Evolutionary conservation across 306 rosid genomes (phyloP).

Genomic region (Psophocarpus tetragonolobus): DNA sequence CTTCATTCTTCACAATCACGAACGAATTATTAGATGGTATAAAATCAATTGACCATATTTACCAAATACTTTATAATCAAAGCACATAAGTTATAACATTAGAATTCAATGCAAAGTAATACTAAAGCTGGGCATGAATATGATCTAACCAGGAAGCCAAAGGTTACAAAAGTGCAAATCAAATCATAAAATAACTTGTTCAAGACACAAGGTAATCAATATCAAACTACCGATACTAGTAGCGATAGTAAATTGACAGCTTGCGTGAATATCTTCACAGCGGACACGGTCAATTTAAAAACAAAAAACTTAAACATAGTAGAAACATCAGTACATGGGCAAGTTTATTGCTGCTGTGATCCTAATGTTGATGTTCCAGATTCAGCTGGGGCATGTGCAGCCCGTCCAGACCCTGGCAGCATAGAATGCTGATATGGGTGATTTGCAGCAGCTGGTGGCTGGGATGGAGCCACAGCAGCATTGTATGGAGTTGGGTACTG

Average conservation of each 20-base stretch:
- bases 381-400: constrained; percentile 50
- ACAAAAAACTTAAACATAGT: constrained; percentile 12
- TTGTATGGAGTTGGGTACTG: constrained; percentile 65
- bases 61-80: neutral
- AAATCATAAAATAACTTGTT: constrained; percentile 13
- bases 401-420: constrained; percentile 46
- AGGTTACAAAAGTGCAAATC: constrained; percentile 33
- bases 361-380: constrained; percentile 49
- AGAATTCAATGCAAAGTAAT: neutral
- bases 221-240: constrained; percentile 3
- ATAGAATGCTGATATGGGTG: constrained; percentile 61
- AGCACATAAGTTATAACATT: neutral
- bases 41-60: neutral
- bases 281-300: constrained; percentile 16
- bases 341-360: constrained; percentile 44
- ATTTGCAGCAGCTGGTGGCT: constrained; percentile 43
- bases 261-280: neutral
- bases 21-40: neutral
- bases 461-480: constrained; percentile 49
- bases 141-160: neutral
- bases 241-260: neutral
- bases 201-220: constrained; percentile 25
- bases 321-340: constrained; percentile 5
- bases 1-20: neutral
- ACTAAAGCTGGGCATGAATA: neutral